These are phyloP conservation scores for Melaleuca quinquenervia DNA, from an alignment of 345 rosid genomes.

Conservation along the genomic window DNA sequence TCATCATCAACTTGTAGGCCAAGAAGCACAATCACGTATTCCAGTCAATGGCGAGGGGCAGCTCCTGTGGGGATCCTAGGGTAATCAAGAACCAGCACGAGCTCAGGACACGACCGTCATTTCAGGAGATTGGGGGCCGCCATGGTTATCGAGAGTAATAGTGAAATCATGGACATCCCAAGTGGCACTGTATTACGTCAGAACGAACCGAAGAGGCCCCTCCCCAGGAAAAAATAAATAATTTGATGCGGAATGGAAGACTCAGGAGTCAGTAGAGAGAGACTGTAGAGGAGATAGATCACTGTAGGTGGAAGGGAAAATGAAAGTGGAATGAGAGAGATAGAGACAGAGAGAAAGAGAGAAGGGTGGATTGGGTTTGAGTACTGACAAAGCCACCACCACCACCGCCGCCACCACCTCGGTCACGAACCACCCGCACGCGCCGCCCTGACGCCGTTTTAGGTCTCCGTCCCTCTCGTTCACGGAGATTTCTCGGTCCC, in stretches of 20 bases:
- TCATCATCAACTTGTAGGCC: background rate
- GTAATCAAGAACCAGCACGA: background rate
- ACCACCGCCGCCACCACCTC: background rate
- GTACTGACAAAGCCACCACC: background rate
- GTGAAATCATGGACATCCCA: background rate
- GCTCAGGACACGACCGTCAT: background rate
- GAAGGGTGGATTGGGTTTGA: background rate
- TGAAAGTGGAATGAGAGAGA: background rate
- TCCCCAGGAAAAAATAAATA: background rate
- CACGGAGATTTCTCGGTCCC: background rate
- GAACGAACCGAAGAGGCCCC: background rate
- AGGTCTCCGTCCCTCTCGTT: background rate
- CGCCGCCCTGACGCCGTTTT: background rate
- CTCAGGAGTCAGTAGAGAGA: background rate
- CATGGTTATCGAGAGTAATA: background rate
- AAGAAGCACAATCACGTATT: no score
- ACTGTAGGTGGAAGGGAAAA: background rate
- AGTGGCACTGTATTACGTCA: background rate
- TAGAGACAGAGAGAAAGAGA: background rate
- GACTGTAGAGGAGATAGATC: background rate
- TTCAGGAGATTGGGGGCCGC: background rate
- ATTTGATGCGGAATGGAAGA: background rate
- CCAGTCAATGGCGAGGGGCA: background rate
- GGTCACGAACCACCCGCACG: background rate
- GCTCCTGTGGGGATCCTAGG: background rate